Base-by-base conservation (phyloP, 345 rosid genomes). In the Lagerstroemia speciosa region DNA sequence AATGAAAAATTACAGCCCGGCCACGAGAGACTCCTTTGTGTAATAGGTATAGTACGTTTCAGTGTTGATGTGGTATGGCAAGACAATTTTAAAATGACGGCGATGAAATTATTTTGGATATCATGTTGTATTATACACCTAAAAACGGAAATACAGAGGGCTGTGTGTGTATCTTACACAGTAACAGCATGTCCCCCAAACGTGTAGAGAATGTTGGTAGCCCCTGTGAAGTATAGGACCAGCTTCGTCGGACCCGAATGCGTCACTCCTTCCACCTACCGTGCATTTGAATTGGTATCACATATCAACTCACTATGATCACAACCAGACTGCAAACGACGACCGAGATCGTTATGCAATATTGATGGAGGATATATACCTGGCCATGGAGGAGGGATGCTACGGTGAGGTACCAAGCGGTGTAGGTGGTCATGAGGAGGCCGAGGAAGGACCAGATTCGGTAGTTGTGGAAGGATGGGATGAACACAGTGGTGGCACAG, bases 181-280 rank as follows among this genome's bases (percentile, higher is more conserved):
- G 98, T 93, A 43, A 93, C 98, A 72, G 98, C 98, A 77, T 93
- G 98, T 73, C 98, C 98, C 53, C 98, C 97, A 74, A 93, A 93
- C 62, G 98, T 93, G 75, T 93, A 93, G 77, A 93, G 98, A 93
- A 93, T 91, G 95, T 93, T 93, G 72, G 98, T 93, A 82, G 98
- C 98, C 82, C 98, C 98, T 1, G 98, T 93, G 80, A 91, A 93
- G 71, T 93, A 93, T 8, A 93, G 78, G 69, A 91, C 97, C 81
- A 89, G 75, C 79, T 86, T 87, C 73, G 81, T 81, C 64, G 98
- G 98, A 55, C 98, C 98, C 27, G 98, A 83, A 73, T 93, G 98
- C 72, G 80, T 81, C 62, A 93, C 97, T 45, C 97, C 97, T 73
- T 93, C 90, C 27, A 87, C 86, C 98, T 93, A 71, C 26, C 20